phyloP scores from a whole-genome alignment of 768 basidiomycete species.

The Leccinum ochraceum region DNA sequence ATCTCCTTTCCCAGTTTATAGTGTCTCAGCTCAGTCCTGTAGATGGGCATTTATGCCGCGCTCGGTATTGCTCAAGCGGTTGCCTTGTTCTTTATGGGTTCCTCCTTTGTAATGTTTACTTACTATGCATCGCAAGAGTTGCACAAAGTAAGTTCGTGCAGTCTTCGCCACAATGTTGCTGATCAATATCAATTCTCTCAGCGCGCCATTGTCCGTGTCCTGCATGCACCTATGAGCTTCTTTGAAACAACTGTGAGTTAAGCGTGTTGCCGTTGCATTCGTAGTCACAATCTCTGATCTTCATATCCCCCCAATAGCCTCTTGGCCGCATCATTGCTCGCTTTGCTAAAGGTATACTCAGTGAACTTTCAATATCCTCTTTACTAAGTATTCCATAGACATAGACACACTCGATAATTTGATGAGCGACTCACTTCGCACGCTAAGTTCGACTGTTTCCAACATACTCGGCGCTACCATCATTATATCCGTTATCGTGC shows the following conservation, averaged over 20 bases:
- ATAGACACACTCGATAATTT: slow-evolving; percentile 81
- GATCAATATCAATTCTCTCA: slow-evolving; percentile 22
- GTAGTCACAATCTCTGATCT: not conserved
- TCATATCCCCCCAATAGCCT: slow-evolving; percentile 44
- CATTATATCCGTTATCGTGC: slow-evolving; percentile 72
- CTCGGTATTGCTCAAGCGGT: slow-evolving; percentile 73
- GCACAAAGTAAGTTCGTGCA: slow-evolving; percentile 48
- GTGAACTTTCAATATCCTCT: not conserved
- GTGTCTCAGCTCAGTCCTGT: slow-evolving; percentile 1
- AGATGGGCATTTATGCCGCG: slow-evolving; percentile 83
- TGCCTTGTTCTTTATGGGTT: slow-evolving; percentile 67
- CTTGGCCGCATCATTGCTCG: slow-evolving; percentile 89
- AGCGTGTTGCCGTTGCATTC: not conserved
- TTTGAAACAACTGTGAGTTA: slow-evolving; percentile 76
- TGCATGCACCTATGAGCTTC: slow-evolving; percentile 88
- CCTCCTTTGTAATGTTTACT: slow-evolving; percentile 62
- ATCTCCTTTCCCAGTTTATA: slow-evolving; percentile 30
- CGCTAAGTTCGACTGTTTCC: slow-evolving; percentile 63
- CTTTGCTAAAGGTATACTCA: slow-evolving; percentile 68
- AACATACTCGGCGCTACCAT: slow-evolving; percentile 75
- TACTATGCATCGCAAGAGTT: slow-evolving; percentile 75
- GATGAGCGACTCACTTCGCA: slow-evolving; percentile 74
- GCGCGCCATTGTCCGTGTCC: slow-evolving; percentile 65
- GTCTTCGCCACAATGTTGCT: not conserved
- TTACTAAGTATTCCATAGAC: slow-evolving; percentile 37